Evolutionary conservation across 441 rosid species (phyloP), one percentile per base, ranked within the genome.

Genomic region (Macaranga tanarius): DNA sequence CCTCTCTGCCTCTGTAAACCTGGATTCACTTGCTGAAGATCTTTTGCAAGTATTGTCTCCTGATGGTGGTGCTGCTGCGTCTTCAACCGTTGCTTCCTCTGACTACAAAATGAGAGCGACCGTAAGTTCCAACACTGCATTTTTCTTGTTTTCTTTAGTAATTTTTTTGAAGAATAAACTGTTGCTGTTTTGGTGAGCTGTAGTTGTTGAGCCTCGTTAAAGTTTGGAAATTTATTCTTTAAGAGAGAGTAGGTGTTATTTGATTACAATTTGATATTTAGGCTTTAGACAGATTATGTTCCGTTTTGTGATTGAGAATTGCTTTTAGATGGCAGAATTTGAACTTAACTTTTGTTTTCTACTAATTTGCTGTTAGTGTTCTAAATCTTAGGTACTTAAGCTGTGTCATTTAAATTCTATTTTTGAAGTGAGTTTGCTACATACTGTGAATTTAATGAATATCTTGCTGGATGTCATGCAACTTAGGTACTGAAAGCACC

Each of bases 401-500:
- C 26, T 26, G 7, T 57, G 47, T 26, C 38, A 28, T 17, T 2
- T 45, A 17, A 7, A 63, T 17, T 12, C 16, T 17, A 9, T 25
- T 55, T 52, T 42, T 44, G 10, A 34, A 34, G 38, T 34, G 38
- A 34, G 6, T 34, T 34, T 34, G 6, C 38, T 7, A 34, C 7
- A 34, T 34, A 34, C 6, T 34, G 38, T 34, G 38, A 34, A 34
- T 34, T 12, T 40, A 12, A 1, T 38, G 57, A 10, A 64, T 17
- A 28, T 31, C 65, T 83, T 47, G 20, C 31, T 67, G 56, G 56
- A 42, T 26, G 11, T 66, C 40, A 9, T 73, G 8, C 40, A 52
- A 55, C 65, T 62, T 70, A 91, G 99, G 87, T 91, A 68, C 70
- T 92, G 77, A 89, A 86, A 83, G 99, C 92, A 38, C 93, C 97